These are phyloP conservation scores for Bacidia rubella DNA, from an alignment of 495 filamentous ascomycete genomes.

Conservation along the genomic window DNA sequence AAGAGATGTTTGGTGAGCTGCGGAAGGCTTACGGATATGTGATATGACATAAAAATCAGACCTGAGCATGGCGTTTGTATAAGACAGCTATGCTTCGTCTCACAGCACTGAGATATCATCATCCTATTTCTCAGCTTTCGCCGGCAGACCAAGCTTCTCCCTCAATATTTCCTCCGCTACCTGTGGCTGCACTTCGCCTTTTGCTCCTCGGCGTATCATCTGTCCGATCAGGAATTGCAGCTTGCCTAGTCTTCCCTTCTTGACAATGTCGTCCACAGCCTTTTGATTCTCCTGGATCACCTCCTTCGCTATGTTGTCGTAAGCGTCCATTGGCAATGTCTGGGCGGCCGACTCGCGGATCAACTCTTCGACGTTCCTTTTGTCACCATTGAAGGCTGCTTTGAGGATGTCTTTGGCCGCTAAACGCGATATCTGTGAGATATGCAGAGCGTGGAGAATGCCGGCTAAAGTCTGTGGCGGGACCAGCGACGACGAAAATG, in stretches of 20 bases:
- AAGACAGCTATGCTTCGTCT: background rate
- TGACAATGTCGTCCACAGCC: conserved; percentile 54
- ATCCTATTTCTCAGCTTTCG: background rate
- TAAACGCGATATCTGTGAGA: conserved; percentile 56
- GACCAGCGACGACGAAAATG: conserved; percentile 44
- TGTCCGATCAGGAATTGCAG: conserved; percentile 78
- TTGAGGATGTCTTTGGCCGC: conserved; percentile 63
- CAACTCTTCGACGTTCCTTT: conserved; percentile 40
- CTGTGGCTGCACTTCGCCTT: conserved; percentile 47
- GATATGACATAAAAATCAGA: background rate
- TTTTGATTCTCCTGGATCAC: conserved; percentile 37
- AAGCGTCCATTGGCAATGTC: conserved; percentile 27
- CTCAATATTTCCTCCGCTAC: conserved; percentile 55
- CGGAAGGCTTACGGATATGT: background rate
- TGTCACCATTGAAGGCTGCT: conserved; percentile 40
- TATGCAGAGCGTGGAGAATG: conserved; percentile 50
- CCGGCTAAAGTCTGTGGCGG: conserved; percentile 47
- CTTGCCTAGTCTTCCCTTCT: conserved; percentile 57
- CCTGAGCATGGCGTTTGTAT: background rate
- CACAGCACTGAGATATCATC: no score
- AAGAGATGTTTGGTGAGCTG: background rate
- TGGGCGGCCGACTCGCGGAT: conserved; percentile 46
- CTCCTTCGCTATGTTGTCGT: conserved; percentile 29
- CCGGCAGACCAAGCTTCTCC: conserved; percentile 13
- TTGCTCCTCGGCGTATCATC: conserved; percentile 69